These are phyloP conservation scores for Medakamo hakoo DNA, from an alignment of 139 green algal genomes.

Conservation along the genomic window DNA sequence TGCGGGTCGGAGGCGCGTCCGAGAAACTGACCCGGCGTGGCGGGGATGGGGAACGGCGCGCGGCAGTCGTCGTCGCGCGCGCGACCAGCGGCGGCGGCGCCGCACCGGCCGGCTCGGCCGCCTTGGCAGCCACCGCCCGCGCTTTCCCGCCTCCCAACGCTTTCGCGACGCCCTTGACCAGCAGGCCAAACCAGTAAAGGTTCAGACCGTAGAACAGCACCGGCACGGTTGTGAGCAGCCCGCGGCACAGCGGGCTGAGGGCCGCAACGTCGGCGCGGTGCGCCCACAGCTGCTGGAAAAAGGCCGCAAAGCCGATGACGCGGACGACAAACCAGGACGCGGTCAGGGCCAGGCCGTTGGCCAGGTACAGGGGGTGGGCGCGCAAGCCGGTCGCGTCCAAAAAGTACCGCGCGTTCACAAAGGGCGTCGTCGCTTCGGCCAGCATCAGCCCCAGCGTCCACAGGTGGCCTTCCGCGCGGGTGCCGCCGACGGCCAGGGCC, in stretches of 20 bases:
- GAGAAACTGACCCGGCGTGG: no score
- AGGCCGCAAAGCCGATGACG: not conserved
- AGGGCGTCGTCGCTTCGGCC: not conserved
- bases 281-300: not conserved
- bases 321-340: not conserved
- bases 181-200: not conserved
- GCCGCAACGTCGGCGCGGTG: not conserved
- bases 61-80: no score
- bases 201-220: not conserved
- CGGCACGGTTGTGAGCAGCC: not conserved
- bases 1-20: no score
- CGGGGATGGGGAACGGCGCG: no score
- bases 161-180: no score
- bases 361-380: not conserved
- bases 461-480: not conserved
- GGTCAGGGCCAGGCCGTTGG: not conserved
- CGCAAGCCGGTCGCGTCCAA: not conserved
- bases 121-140: no score
- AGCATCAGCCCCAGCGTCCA: not conserved
- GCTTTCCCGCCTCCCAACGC: no score
- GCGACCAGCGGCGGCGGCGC: no score
- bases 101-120: no score
- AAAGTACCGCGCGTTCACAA: not conserved
- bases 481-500: not conserved
- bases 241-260: not conserved